Base-by-base conservation (phyloP, 2,329 filamentous ascomycete genomes). In the Xylariales sp. region DNA sequence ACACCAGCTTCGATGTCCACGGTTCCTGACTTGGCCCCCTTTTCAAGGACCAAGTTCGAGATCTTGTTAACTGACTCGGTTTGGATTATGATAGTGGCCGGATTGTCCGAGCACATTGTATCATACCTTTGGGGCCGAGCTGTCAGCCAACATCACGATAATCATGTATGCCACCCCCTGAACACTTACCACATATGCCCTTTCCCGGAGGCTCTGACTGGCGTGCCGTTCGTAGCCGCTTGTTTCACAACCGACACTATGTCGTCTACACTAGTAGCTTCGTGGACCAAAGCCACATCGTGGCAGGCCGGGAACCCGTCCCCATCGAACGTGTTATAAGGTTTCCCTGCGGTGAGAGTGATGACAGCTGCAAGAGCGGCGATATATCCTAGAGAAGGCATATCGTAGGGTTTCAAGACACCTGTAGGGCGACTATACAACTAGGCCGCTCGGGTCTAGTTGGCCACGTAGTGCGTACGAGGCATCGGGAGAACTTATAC, bases 1-100 rank as follows among this genome's bases (percentile, higher is more conserved):
- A 85, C 83, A n/a, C 84, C 83, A 2, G 81, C 83, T 70, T 86
- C 83, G 49, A 86, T 81, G 65, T 83, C 79, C 8, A 86, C 84
- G 5, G 81, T 80, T 18, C 84, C 83, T 1, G 77, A 77, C 6
- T 78, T 74, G 9, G 78, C 77, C 16, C 76, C 78, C 5, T 71
- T 70, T 52, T 77, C 72, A 16, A 85, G 79, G 16, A 78, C 76
- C 53, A 86, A 79, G 66, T 84, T 81, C 46, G 75, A 81, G 71
- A 86, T 85, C 28, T 67, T 67, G 69, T 82, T 83, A 62, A 84
- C 79, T 54, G 78, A 71, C 68, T 83, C 83, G 23, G 82, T 83
- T 70, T 81, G 82, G 48, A 86, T 77, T 72, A 86, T 83, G 71
- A 85, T 75, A 1, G 84, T 86, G 52, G 75, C 72, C 32, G 79